Base-by-base conservation (phyloP, 768 basidiomycete species). In the Leccinum variicolor region DNA sequence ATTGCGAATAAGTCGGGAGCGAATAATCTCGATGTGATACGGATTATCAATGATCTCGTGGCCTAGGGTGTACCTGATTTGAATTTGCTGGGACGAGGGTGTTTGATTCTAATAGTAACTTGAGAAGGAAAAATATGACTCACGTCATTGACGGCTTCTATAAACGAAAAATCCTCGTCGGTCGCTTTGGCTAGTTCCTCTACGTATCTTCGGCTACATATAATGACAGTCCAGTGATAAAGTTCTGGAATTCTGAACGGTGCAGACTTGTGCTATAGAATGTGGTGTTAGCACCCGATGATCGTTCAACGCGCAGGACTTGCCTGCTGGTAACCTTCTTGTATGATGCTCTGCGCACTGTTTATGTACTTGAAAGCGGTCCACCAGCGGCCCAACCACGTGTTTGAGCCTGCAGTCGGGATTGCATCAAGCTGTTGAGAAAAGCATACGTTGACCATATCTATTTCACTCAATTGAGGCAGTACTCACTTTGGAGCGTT, bases 161-260 rank as follows among this genome's bases (percentile, higher is more conserved):
- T 0, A 17, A 74, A 59, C 6, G 78, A 79, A 17, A 81, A 61
- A 5, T 59, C 60, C 23, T 74, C 73, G 13, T 77, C 76, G 0
- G 77, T 66, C 6, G 76, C 74, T 52, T 66, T 76, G 8, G 70
- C 64, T 6, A 80, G 19, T 26, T 81, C 79, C 3, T 79, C 74
- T n/a, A 79, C 60, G 3, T 70, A 53, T 15, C 66, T 54, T 0
- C 59, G 64, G 5, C 67, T 68, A 17, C 64, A 65, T 0, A 77
- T 48, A 17, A 84, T 45, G 29, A 82, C 73, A 0, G 66, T 54
- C 82, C 81, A 83, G n/a, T 64, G 64, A 10, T 31, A 23, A 3
- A 63, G 26, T 2, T 60, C 56, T 0, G 73, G 57, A 5, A 76
- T 57, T 49, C 71, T 76, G 63, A 76, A 79, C 6, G 70, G 55